Percentiles rank a stretch among this genome's conserved stretches.
Evolutionary conservation across 192 early-diverging fungal genomes (phyloP).

Genomic region (Linnemannia hyalina): DNA sequence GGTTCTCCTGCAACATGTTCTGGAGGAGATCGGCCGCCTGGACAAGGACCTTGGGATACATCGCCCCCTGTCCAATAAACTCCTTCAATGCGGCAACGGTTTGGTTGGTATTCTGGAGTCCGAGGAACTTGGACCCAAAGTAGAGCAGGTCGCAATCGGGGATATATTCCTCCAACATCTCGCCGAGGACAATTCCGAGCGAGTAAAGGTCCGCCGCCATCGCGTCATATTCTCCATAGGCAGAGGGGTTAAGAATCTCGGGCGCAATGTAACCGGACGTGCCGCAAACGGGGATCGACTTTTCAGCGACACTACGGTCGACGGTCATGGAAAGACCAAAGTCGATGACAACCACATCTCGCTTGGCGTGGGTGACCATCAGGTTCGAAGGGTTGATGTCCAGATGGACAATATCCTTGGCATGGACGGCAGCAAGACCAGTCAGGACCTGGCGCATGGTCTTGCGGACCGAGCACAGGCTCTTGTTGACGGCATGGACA

Average conservation of each 20-base stretch:
- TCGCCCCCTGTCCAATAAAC: slow-evolving; percentile 55
- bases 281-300: slow-evolving; percentile 71
- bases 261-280: slow-evolving; percentile 84
- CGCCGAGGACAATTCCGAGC: slow-evolving; percentile 77
- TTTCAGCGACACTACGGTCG: slow-evolving; percentile 35
- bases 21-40: slow-evolving; percentile 75
- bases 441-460: slow-evolving; percentile 65
- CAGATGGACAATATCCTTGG: slow-evolving; percentile 73
- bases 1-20: slow-evolving; percentile 68
- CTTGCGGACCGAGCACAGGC: slow-evolving; percentile 64
- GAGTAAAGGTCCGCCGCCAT: slow-evolving; percentile 76
- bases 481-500: slow-evolving; percentile 61
- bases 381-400: slow-evolving; percentile 77
- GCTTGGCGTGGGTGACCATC: slow-evolving; percentile 59
- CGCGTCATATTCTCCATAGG: slow-evolving; percentile 45
- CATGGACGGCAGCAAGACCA: slow-evolving; percentile 72
- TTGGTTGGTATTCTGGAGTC: slow-evolving; percentile 74
- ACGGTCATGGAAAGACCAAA: slow-evolving; percentile 75
- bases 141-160: slow-evolving; percentile 72
- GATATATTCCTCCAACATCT: slow-evolving; percentile 81
- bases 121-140: slow-evolving; percentile 77
- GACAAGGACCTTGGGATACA: slow-evolving; percentile 64
- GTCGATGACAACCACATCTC: slow-evolving; percentile 79
- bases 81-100: slow-evolving; percentile 66
- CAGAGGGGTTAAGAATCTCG: slow-evolving; percentile 60